Evolutionary conservation across 805 yeast genomes (phyloP).

Genomic region (Metschnikowia gruessii): DNA sequence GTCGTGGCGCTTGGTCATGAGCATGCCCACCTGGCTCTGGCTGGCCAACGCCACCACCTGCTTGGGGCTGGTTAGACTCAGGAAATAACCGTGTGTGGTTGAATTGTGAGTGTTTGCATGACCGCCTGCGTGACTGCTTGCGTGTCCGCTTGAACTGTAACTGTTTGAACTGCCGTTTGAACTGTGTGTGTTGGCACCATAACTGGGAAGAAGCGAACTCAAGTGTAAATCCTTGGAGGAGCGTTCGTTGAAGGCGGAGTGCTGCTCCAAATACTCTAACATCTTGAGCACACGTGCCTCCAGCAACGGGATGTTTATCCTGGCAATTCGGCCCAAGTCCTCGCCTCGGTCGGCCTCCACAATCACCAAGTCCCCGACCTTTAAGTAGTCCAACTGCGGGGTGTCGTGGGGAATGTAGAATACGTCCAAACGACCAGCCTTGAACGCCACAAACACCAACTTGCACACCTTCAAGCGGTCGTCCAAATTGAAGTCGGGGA

Average conservation of each 20-base stretch:
- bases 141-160: too few species aligned
- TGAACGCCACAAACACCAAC: constrained; percentile 55
- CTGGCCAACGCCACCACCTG: constrained; percentile 63
- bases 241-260: constrained; percentile 50
- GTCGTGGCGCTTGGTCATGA: constrained; percentile 57
- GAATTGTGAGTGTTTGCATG: too few species aligned
- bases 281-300: constrained; percentile 67
- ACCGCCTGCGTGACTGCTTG: too few species aligned
- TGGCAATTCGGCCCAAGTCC: constrained; percentile 67
- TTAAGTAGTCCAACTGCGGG: constrained; percentile 30
- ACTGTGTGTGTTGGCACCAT: not conserved
- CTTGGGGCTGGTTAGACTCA: constrained; percentile 45
- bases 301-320: constrained; percentile 55
- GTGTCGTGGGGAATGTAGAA: constrained; percentile 51
- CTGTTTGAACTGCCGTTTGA: too few species aligned
- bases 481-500: constrained; percentile 1
- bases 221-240: constrained; percentile 26
- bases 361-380: constrained; percentile 65
- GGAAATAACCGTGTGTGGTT: not conserved
- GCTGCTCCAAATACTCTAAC: constrained; percentile 69
- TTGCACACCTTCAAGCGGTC: not conserved
- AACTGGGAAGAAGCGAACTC: constrained; percentile 17
- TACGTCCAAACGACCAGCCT: constrained; percentile 76
- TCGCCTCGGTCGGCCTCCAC: constrained; percentile 84
- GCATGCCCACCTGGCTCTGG: constrained; percentile 55